phyloP scores from a whole-genome alignment of 768 basidiomycete genomes.

The Calvatia gigantea region DNA sequence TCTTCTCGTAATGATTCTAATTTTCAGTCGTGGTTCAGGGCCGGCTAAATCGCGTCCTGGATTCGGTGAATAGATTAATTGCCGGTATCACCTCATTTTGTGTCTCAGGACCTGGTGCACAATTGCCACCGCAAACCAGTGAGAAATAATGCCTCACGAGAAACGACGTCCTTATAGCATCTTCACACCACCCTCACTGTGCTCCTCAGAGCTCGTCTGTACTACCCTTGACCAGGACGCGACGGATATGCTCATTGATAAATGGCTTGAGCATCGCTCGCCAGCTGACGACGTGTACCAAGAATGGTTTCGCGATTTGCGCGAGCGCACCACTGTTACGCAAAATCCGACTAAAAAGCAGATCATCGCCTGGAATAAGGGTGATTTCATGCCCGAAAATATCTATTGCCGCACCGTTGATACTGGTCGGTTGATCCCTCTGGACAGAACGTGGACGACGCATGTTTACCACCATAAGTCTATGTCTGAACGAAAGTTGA shows the following conservation, averaged over 20 bases:
- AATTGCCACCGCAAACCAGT: no score
- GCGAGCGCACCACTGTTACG: constrained; percentile 60
- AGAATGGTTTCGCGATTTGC: constrained; percentile 71
- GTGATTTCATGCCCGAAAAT: constrained; percentile 75
- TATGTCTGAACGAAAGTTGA: constrained; percentile 67
- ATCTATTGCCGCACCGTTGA: constrained; percentile 78
- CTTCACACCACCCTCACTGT: constrained; percentile 60
- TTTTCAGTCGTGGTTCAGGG: constrained; percentile 10
- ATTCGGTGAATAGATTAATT: constrained; percentile 12
- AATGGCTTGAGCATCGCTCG: constrained; percentile 74
- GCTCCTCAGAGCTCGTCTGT: constrained; percentile 76
- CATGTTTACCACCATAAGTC: constrained; percentile 77
- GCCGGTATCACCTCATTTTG: constrained; percentile 6
- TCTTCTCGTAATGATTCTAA: background rate
- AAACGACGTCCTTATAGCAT: constrained; percentile 55
- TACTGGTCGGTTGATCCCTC: constrained; percentile 72
- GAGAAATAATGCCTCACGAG: constrained; percentile 32
- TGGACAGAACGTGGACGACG: constrained; percentile 80
- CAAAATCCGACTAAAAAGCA: constrained; percentile 42
- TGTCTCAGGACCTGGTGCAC: background rate
- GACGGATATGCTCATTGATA: constrained; percentile 78
- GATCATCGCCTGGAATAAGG: constrained; percentile 60
- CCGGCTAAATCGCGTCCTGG: constrained; percentile 9
- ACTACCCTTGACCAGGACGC: constrained; percentile 75
- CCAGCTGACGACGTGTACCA: constrained; percentile 63